Evolutionary conservation across 1,284 basidiomycete genomes (phyloP), one percentile per base, ranked within the genome.

Genomic region (Ganoderma resinaceum): DNA sequence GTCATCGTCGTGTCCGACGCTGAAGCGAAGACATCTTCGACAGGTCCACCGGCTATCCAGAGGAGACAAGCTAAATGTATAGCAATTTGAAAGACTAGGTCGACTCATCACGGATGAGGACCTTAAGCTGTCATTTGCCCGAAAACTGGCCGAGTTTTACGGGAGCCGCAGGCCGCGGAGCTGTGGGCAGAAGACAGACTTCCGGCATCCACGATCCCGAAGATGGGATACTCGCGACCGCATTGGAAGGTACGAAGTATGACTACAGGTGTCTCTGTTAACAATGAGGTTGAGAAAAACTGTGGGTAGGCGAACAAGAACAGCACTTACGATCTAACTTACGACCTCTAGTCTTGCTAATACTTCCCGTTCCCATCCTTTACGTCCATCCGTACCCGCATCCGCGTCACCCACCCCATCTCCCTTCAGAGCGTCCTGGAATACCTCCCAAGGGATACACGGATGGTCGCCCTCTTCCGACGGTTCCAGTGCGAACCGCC

Each of bases 371-470:
- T 94, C 93, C 93, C 92, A 94, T 69, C 86, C 83, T 59, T 76
- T 81, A 87, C 87, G 90, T 0, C 92, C 93, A 37, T 89, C 88
- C 69, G 85, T 88, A 71, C 87, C 88, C 59, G 80, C 80, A 66
- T 85, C 84, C 12, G 12, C 23, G 46, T 52, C 23, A 52, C 46
- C 12, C 46, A 26, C 46, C 12, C 87, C 87, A 62, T 84, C 82
- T 66, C 86, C 83, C 49, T 83, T 78, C 49, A 88, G 74, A 1
- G 94, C 95, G 35, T 84, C 84, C 71, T 89, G 84, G 73, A 95
- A 92, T n/a, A 94, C 85, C 33, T 88, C 85, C 95, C 95, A 96
- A 11, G 93, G 88, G 23, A 96, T 83, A 74, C 93, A 95, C 33
- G 81, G 79, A 2, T 74, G 77, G 58, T 83, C 83, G 55, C 77